Evolutionary conservation across 2,329 filamentous ascomycete species (phyloP), one percentile per base, ranked within the genome.

Genomic region (Plectosphaerella plurivora): DNA sequence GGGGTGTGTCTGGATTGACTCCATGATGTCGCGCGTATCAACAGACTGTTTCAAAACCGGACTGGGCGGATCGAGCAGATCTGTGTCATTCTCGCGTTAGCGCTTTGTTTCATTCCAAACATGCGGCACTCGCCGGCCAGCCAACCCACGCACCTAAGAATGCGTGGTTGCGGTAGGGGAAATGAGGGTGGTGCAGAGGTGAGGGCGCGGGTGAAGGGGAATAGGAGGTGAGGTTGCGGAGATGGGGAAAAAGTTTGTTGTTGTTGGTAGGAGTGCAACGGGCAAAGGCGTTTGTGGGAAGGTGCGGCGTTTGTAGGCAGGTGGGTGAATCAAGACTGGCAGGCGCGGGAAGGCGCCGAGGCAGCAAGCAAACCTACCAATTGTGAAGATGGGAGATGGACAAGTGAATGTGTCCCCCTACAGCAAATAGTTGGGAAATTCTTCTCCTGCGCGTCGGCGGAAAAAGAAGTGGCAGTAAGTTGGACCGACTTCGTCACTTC

Each of bases 351-450:
- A 18, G 37, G 16, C 16, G 9, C 37, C 4, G 37, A 59, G 52
- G 61, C 54, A 60, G 54, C 47, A 56, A 58, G 55, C 52, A 52
- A 55, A 59, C 78, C 72, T 84, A 86, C 83, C 81, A 76, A 82
- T 71, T 81, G 82, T 74, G 28, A 12, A 5, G 7, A 12, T 33
- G 83, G 88, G 91, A 96, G 91, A 96, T 89, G 78, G 91, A 96
- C 91, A 96, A 96, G 71, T 87, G 73, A 96, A 96, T 96, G 91
- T 91, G 88, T 96, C 91, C 89, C 37, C 91, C 90, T 77, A 75
- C 72, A 73, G 68, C 60, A 57, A 36, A 57, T 65, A 71, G 72
- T 66, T 67, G 67, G 63, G 60, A 44, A 44, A 28, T 12, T 20
- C 28, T 33, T 42, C 45, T 53, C 46, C 52, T 52, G 52, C 50